Conservation (phyloP, 1,284 basidiomycete species). For the Ustilago cynodontis region DNA sequence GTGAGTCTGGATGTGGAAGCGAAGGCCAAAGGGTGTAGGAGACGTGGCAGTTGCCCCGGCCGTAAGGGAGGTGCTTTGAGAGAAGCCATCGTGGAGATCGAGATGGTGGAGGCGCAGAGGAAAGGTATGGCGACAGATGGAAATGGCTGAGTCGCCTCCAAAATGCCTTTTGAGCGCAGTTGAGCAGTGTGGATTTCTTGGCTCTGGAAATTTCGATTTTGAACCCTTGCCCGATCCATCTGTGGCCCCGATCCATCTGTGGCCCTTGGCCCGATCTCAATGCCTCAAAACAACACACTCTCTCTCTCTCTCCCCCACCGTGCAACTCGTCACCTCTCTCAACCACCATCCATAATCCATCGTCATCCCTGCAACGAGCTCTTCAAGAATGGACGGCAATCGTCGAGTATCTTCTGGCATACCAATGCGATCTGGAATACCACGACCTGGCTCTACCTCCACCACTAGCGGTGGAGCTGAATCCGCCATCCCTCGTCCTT, state of each 20-base stretch:
- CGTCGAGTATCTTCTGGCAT: constrained; percentile 36
- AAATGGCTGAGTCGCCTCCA: too few species aligned
- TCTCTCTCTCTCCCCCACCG: too few species aligned
- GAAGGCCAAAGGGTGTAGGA: background rate
- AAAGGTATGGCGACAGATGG: constrained; percentile 9
- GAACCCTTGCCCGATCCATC: background rate
- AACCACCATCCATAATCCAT: background rate
- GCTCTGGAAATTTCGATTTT: constrained; percentile 12
- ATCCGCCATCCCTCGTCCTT: constrained; percentile 35
- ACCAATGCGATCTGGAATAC: constrained; percentile 48
- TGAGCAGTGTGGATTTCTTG: background rate
- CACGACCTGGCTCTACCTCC: constrained; percentile 27
- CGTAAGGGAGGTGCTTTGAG: constrained; percentile 36
- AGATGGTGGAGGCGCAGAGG: background rate
- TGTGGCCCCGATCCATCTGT: background rate
- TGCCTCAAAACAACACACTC: too few species aligned
- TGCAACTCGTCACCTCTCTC: background rate
- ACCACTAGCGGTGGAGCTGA: constrained; percentile 1
- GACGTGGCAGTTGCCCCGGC: constrained; percentile 12
- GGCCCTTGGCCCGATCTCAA: too few species aligned
- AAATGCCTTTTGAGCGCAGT: too few species aligned
- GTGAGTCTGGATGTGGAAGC: constrained; percentile 1
- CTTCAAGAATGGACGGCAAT: constrained; percentile 36
- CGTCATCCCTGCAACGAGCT: too few species aligned
- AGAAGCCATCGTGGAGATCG: constrained; percentile 15